Base-by-base conservation (phyloP, 2,329 filamentous ascomycete species). In the Exophiala viscosa region DNA sequence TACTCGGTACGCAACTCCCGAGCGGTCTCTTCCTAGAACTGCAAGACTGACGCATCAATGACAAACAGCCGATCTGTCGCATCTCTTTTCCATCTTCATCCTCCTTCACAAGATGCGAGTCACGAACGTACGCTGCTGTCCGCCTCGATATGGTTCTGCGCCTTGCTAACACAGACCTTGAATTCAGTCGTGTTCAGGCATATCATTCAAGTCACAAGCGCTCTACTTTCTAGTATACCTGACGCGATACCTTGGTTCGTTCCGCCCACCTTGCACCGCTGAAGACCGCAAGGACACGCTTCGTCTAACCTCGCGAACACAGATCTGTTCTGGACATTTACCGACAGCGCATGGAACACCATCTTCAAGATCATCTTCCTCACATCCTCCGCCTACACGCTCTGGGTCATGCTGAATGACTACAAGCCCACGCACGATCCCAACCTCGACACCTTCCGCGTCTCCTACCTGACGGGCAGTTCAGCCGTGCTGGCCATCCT, bases 401-500 rank as follows among this genome's bases (percentile, higher is more conserved):
- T 99, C 70, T 97, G 96, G 76, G 84, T 97, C 63, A 99, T 99
- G 93, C 87, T 93, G 58, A 95, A 90, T 64, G 88, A 92, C 66
- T 99, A 93, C 82, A 95, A 95, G 73, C 92, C 93, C 20, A 97
- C 93, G 32, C 92, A 96, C 74, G 93, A 99, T 68, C 90, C 92
- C 49, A 96, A 95, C 68, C 83, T 95, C 69, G 93, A 99, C 70
- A 99, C 93, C 3, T 97, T 99, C 80, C 90, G 91, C 63, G 89
- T 97, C 42, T 88, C 96, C 71, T 99, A 97, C 74, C 81, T 99
- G 41, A 81, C 72, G 23, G 90, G 82, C 40, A 89, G 86, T 49
- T 88, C 90, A 56, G 84, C 85, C 11, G 76, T 91, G 18, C 76
- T 97, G 46, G 92, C 87, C 40, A 65, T 97, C 52, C 65, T 96